Conservation (phyloP, 441 rosid species). For the Biscutella laevigata region DNA sequence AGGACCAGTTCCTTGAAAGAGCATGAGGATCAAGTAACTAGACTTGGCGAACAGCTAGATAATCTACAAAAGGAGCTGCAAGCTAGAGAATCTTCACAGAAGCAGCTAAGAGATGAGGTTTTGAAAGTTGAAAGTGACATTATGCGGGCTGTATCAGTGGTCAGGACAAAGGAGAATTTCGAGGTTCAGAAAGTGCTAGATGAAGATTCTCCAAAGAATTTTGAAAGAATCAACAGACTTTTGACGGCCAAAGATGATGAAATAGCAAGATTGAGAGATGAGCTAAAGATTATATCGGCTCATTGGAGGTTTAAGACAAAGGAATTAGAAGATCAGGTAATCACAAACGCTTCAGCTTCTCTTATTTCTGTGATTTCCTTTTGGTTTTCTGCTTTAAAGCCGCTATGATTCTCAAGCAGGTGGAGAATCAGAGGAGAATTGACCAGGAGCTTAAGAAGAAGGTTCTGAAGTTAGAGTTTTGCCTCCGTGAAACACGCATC, state of each 20-base stretch:
- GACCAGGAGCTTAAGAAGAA: constrained; percentile 88
- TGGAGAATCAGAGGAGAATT: constrained; percentile 75
- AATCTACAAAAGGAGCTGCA: constrained; percentile 61
- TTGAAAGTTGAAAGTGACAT: constrained; percentile 62
- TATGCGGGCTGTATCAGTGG: constrained; percentile 48
- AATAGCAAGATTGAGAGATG: constrained; percentile 62
- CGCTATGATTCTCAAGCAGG: constrained; percentile 35
- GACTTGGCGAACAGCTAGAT: constrained; percentile 56
- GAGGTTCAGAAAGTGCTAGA: constrained; percentile 49
- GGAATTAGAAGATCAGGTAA: constrained; percentile 84
- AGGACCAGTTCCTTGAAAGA: constrained; percentile 55
- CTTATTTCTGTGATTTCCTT: constrained; percentile 18
- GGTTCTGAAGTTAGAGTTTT: constrained; percentile 81
- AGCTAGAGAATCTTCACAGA: constrained; percentile 68
- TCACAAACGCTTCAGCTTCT: constrained; percentile 8
- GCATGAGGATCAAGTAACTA: constrained; percentile 62
- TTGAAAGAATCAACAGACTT: constrained; percentile 53
- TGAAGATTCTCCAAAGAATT: constrained; percentile 65
- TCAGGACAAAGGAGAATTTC: constrained; percentile 45
- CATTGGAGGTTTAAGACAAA: constrained; percentile 81
- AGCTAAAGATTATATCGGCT: constrained; percentile 65
- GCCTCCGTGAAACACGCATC: constrained; percentile 84
- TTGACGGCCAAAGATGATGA: constrained; percentile 62
- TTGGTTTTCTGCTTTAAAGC: background rate
- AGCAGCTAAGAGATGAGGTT: constrained; percentile 74